Evolutionary conservation across 2,329 filamentous ascomycete species (phyloP), one percentile per base, ranked within the genome.

Genomic region (Xylariales sp.): DNA sequence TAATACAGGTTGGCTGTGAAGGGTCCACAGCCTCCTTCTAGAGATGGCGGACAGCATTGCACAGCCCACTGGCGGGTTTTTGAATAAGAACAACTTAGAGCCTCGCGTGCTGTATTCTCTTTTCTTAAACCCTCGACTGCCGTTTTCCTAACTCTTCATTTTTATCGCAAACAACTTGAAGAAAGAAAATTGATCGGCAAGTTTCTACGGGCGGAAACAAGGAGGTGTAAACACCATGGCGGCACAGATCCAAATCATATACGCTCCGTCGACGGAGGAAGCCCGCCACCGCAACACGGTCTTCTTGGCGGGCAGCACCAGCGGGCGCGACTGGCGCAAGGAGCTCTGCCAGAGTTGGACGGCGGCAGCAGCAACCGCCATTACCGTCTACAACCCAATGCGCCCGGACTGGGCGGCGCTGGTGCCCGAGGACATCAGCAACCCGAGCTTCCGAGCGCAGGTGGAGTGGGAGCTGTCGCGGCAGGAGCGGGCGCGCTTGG

Each of bases 381-480:
- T 83, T 41, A 78, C 72, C 2, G 56, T 84, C 43, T 65, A 72
- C 54, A 76, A 84, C 46, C 81, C 80, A 0, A 60, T 69, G 7
- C 70, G 78, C 2, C 40, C 59, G 5, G 66, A 75, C 51, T 84
- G 79, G 81, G 69, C 80, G 49, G 50, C 54, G 7, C 3, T 8
- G 13, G 78, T 74, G 68, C 57, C 45, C 12, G 72, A 79, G 37
- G 69, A 78, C 33, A 58, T 68, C 14, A 54, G 59, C 0, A 69
- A 69, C 40, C 43, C 46, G 3, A 65, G 59, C 0, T 83, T 76
- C 56, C 55, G 55, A 7, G 56, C 69, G 27, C 81, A 85, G 52
- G 67, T 78, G 0, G 56, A 67, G 20, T 84, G 81, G 79, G 81
- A 85, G 60, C 62, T 83, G 2, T 62, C 70, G 13, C 75, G 67